Percentiles rank a stretch among this genome's conserved stretches.
phyloP scores from a whole-genome alignment of 75 land plant species.

The Cryptomeria japonica region DNA sequence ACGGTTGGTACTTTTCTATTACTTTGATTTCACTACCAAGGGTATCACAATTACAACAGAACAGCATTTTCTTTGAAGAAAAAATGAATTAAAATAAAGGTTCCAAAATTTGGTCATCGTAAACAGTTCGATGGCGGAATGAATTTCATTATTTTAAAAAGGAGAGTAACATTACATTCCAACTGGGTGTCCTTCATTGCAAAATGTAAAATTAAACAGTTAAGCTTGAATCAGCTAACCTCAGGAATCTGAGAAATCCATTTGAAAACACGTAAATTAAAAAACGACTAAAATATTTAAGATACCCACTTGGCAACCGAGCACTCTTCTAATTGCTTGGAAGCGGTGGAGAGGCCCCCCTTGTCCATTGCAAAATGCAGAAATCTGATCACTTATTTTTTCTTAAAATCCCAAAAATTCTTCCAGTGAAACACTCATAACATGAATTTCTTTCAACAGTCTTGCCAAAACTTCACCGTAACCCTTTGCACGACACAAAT shows the following conservation, averaged over 20 bases:
- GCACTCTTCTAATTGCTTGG: constrained; percentile 4
- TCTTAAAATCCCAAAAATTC: background rate
- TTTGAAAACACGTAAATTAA: background rate
- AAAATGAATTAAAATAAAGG: no score
- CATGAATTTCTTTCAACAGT: background rate
- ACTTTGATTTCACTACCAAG: background rate
- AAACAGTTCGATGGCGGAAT: background rate
- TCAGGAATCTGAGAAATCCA: background rate
- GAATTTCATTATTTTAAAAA: background rate
- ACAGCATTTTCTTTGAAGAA: no score
- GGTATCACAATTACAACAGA: background rate
- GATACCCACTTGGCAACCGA: constrained; percentile 9
- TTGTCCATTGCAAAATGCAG: background rate
- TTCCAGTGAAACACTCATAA: background rate
- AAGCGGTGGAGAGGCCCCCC: background rate
- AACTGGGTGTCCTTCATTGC: background rate
- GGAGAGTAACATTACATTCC: background rate
- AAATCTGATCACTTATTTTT: background rate
- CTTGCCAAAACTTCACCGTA: background rate
- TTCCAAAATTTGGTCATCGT: background rate
- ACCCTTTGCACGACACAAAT: background rate
- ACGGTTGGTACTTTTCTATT: background rate
- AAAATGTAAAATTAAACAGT: background rate
- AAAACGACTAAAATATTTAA: background rate
- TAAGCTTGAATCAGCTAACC: background rate